Percentiles rank a stretch among this genome's conserved stretches.
Evolutionary conservation across 169 alveolate species (phyloP).

Genomic region (Babesia bovis): DNA sequence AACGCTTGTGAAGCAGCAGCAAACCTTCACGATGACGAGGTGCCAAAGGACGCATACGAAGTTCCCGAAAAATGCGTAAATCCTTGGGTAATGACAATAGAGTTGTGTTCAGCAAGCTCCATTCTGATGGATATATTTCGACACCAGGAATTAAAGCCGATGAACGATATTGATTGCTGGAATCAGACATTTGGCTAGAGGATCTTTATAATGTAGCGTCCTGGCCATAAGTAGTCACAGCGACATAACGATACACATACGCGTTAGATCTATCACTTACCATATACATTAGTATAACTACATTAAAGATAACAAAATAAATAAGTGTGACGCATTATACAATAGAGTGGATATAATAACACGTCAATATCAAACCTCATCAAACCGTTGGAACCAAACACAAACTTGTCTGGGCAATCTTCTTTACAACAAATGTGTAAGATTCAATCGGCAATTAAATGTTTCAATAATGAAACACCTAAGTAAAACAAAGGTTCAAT

Average conservation of each 20-base stretch:
- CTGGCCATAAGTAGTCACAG: background rate
- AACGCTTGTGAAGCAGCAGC: slow-evolving; percentile 38
- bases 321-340: background rate
- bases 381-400: background rate
- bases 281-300: background rate
- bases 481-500: too few relatives aligned
- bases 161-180: slow-evolving; percentile 5
- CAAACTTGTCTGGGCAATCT: background rate
- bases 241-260: background rate
- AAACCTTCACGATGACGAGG: slow-evolving; percentile 56
- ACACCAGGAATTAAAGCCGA: slow-evolving; percentile 64
- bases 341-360: background rate
- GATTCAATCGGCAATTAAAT: background rate
- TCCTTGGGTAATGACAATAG: slow-evolving; percentile 52
- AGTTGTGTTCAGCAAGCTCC: slow-evolving; percentile 31
- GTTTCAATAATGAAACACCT: too few relatives aligned
- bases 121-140: slow-evolving; percentile 46
- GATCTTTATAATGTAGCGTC: background rate
- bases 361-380: background rate
- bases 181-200: background rate
- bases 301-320: too few relatives aligned
- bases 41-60: slow-evolving; percentile 45
- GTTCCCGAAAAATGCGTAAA: slow-evolving; percentile 22
- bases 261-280: background rate
- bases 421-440: background rate